These are phyloP conservation scores for Entomortierella beljakovae DNA, from an alignment of 192 early-diverging fungal species.

Conservation along the genomic window DNA sequence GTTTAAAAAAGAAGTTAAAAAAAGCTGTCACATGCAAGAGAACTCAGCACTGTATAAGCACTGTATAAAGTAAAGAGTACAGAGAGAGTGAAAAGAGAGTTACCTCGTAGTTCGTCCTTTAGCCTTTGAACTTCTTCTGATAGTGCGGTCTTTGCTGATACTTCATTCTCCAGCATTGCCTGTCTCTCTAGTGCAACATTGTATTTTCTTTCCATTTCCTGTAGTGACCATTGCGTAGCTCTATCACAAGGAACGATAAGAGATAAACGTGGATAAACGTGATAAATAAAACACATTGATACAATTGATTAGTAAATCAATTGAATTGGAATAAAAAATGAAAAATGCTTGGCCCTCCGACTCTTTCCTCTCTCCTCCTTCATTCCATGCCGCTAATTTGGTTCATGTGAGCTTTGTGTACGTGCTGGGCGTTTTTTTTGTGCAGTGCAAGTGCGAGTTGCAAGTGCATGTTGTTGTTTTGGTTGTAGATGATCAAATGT, in stretches of 20 bases:
- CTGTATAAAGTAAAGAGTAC: too few relatives aligned
- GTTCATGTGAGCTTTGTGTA: too few relatives aligned
- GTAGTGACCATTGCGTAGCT: slow-evolving; percentile 73
- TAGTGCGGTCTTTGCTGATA: slow-evolving; percentile 73
- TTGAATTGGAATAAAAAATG: not conserved
- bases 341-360: too few relatives aligned
- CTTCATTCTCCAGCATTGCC: slow-evolving; percentile 73
- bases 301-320: not conserved
- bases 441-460: too few relatives aligned
- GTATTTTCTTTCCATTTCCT: slow-evolving; percentile 77
- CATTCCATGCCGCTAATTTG: not conserved
- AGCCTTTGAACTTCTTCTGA: slow-evolving; percentile 80
- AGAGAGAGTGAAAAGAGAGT: not conserved
- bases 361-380: not conserved
- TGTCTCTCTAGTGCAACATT: slow-evolving; percentile 78
- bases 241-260: slow-evolving; percentile 39
- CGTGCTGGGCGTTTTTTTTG: too few relatives aligned
- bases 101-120: slow-evolving; percentile 80
- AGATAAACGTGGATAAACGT: not conserved
- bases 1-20: too few relatives aligned
- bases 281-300: not conserved
- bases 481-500: slow-evolving; percentile 13
- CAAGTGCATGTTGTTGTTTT: not conserved
- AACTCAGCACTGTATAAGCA: too few relatives aligned
- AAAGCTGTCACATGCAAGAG: too few relatives aligned